phyloP scores from a whole-genome alignment of 1,284 basidiomycete genomes.

The Hemileia vastatrix region DNA sequence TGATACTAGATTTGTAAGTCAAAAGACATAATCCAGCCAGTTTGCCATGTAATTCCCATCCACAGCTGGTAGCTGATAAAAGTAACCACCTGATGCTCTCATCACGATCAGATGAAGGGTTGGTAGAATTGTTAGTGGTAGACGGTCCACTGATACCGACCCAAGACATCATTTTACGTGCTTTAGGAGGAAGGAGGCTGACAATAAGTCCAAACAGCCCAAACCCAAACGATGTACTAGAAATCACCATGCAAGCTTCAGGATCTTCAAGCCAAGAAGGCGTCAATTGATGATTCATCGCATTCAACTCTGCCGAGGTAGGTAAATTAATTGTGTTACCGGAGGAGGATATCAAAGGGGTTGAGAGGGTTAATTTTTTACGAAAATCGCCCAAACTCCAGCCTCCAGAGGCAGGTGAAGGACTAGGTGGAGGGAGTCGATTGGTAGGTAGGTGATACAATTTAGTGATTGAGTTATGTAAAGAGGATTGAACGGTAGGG shows the following conservation, averaged over 20 bases:
- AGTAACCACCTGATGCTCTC: slow-evolving; percentile 1
- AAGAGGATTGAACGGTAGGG: too few relatives aligned
- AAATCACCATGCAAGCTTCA: slow-evolving; percentile 7
- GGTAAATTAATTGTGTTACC: too few relatives aligned
- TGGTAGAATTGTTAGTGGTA: background rate
- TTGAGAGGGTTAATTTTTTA: too few relatives aligned
- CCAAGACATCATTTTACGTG: slow-evolving; percentile 10
- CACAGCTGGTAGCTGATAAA: slow-evolving; percentile 6
- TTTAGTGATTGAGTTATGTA: too few relatives aligned
- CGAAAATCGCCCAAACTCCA: too few relatives aligned
- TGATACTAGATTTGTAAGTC: slow-evolving; percentile 7
- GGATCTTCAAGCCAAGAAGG: slow-evolving; percentile 12
- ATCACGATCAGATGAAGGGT: slow-evolving; percentile 4
- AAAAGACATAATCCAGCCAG: slow-evolving; percentile 1
- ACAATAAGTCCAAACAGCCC: slow-evolving; percentile 11
- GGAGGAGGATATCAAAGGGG: too few relatives aligned
- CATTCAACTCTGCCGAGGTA: too few relatives aligned
- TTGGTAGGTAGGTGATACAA: too few relatives aligned
- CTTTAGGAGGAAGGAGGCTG: slow-evolving; percentile 9
- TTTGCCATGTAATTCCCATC: slow-evolving; percentile 13
- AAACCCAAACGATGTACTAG: slow-evolving; percentile 4
- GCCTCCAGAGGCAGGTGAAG: too few relatives aligned
- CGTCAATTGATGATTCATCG: too few relatives aligned
- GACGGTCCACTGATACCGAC: slow-evolving; percentile 1
- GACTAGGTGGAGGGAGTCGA: too few relatives aligned